Conservation (phyloP, 139 green algal genomes). For the Coelastrella sp. region DNA sequence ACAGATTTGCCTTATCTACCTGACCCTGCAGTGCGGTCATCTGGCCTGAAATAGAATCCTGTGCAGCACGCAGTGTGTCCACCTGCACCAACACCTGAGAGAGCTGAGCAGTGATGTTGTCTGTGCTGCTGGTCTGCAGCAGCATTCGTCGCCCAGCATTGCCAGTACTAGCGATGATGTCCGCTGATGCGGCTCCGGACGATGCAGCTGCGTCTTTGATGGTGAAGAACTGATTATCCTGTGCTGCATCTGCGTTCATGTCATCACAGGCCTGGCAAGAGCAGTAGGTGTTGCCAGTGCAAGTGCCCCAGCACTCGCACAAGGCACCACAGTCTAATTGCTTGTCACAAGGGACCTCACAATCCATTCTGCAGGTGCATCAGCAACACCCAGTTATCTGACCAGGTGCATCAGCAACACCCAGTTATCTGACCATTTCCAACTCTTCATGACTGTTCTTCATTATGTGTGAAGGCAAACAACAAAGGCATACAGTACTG, state of each 20-base stretch:
- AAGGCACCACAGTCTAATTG: slow-evolving; percentile 64
- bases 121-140: neutral
- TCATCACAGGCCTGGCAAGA: slow-evolving; percentile 59
- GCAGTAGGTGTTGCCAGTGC: slow-evolving; percentile 26
- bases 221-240: slow-evolving; percentile 55
- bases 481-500: no score
- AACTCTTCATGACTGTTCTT: no score
- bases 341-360: slow-evolving; percentile 62
- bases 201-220: slow-evolving; percentile 51
- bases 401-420: neutral
- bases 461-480: no score
- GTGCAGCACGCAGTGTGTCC: neutral
- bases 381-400: no score
- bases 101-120: slow-evolving; percentile 1
- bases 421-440: no score
- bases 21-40: slow-evolving; percentile 62
- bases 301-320: slow-evolving; percentile 62
- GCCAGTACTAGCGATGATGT: neutral
- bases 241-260: slow-evolving; percentile 45
- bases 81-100: slow-evolving; percentile 26
- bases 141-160: neutral
- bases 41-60: slow-evolving; percentile 53
- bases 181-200: slow-evolving; percentile 11
- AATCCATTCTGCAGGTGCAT: slow-evolving; percentile 17
- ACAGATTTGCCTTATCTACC: slow-evolving; percentile 71